Evolutionary conservation across 345 rosid genomes (phyloP).

Genomic region (rapeseed (Brassica napus)): Da-Ae NC_063451.1:33002501-33003000

Average conservation of each 20-base stretch:
- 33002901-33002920: constrained; percentile 22
- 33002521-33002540: neutral
- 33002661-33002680: neutral
- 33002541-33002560: neutral
- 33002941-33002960: constrained; percentile 10
- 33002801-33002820: neutral
- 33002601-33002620: neutral
- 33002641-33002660: neutral
- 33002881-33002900: constrained; percentile 11
- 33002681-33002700: neutral
- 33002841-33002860: neutral
- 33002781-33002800: neutral
- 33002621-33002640: neutral
- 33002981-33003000: constrained; percentile 6
- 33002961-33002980: constrained; percentile 25
- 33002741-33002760: neutral
- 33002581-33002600: neutral
- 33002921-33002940: constrained; percentile 22
- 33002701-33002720: too few species aligned
- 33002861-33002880: too few species aligned
- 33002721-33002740: neutral
- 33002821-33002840: neutral
- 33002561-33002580: neutral
- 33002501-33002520: neutral
- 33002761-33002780: too few species aligned